Percentiles rank a stretch among this genome's conserved stretches.
These are phyloP conservation scores for Apiotrichum siamense DNA, from an alignment of 1,284 basidiomycete genomes.

Conservation along the genomic window DNA sequence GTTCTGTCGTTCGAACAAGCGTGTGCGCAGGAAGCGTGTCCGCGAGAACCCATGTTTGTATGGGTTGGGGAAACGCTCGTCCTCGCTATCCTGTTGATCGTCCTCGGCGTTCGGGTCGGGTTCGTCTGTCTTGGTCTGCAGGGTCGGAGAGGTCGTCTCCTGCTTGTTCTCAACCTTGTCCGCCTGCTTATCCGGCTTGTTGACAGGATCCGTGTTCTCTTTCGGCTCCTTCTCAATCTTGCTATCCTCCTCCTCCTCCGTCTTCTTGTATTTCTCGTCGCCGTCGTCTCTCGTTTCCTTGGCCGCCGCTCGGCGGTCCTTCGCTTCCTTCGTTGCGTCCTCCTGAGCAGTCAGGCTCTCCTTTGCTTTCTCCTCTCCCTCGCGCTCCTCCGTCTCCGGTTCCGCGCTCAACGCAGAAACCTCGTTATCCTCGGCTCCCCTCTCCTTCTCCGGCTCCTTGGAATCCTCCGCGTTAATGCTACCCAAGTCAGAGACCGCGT, in stretches of 20 bases:
- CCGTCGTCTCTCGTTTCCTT: too few species aligned
- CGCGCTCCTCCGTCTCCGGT: background rate
- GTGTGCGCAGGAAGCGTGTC: constrained; percentile 27
- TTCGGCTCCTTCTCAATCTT: too few species aligned
- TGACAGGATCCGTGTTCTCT: too few species aligned
- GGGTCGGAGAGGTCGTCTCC: too few species aligned
- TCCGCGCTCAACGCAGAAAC: too few species aligned
- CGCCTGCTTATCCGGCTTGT: too few species aligned
- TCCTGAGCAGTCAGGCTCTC: background rate
- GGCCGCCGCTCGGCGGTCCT: too few species aligned
- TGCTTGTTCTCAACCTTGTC: too few species aligned
- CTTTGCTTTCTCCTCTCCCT: background rate
- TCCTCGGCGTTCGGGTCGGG: too few species aligned
- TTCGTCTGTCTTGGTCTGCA: too few species aligned
- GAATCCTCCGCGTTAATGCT: background rate
- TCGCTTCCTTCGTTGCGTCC: background rate
- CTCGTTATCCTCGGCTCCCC: background rate
- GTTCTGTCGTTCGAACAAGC: constrained; percentile 26
- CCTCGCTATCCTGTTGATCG: background rate
- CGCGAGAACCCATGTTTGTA: constrained; percentile 28
- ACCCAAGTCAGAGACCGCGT: too few species aligned
- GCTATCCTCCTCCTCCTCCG: background rate
- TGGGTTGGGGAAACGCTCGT: constrained; percentile 26
- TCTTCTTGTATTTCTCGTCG: background rate
- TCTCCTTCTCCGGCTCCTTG: background rate